These are phyloP conservation scores for Theobroma grandiflorum DNA, from an alignment of 441 rosid genomes.

Conservation along the genomic window DNA sequence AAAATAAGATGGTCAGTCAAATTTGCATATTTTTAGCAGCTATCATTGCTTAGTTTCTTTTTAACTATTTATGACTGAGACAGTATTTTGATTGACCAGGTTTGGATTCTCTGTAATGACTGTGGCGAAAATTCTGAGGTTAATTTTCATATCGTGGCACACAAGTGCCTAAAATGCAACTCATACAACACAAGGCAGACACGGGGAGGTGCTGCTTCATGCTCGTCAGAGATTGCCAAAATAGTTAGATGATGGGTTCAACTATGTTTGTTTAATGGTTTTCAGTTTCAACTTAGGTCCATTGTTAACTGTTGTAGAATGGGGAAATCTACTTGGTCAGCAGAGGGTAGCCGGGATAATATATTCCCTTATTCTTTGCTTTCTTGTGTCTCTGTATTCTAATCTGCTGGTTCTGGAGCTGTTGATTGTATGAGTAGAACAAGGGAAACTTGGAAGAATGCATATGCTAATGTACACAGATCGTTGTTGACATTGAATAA, in stretches of 20 bases:
- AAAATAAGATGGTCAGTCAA: constrained; percentile 44
- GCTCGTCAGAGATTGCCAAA: constrained; percentile 44
- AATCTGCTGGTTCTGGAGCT: not conserved
- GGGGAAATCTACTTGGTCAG: not conserved
- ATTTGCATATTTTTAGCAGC: not conserved
- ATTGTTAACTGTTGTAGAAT: not conserved
- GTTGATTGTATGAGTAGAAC: not conserved
- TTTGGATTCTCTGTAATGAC: constrained; percentile 56
- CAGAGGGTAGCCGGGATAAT: constrained; percentile 19
- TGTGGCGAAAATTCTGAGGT: constrained; percentile 47
- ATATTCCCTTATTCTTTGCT: constrained; percentile 1
- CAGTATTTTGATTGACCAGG: constrained; percentile 29
- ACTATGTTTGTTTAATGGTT: not conserved
- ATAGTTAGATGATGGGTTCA: constrained; percentile 32
- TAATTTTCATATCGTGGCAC: constrained; percentile 43
- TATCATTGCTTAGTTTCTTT: not conserved
- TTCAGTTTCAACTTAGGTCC: not conserved
- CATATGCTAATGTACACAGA: constrained; percentile 1
- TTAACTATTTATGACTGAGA: not conserved
- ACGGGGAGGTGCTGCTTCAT: constrained; percentile 42
- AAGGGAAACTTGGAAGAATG: not conserved
- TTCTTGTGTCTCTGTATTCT: not conserved
- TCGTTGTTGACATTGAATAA: constrained; percentile 11
- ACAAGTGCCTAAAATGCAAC: constrained; percentile 48
- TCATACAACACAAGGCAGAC: constrained; percentile 50